Conservation (phyloP, 106 monocot species). For the Platanthera guangdongensis region DNA sequence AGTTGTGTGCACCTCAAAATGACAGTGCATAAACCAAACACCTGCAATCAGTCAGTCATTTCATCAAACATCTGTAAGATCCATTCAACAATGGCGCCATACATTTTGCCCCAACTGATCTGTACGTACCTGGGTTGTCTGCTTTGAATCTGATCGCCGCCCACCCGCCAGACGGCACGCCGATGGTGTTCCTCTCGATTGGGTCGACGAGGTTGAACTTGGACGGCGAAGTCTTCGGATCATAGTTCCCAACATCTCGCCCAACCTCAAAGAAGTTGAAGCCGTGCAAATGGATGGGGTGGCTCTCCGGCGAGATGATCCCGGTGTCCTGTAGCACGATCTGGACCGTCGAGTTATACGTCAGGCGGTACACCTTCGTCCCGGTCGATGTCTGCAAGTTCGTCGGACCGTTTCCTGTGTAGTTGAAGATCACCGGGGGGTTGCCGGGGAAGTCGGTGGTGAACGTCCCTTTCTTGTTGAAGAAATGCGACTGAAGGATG, state of each 20-base stretch:
- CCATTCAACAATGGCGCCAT: background rate
- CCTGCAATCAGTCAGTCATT: constrained; percentile 18
- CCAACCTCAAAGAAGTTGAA: constrained; percentile 78
- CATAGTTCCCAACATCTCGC: constrained; percentile 48
- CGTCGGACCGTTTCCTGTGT: constrained; percentile 18
- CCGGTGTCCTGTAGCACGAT: constrained; percentile 65
- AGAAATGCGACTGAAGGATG: constrained; percentile 51
- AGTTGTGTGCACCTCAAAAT: constrained; percentile 56
- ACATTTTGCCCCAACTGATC: no score
- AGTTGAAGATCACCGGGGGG: constrained; percentile 27
- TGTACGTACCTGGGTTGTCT: constrained; percentile 60
- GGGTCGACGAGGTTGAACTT: constrained; percentile 70
- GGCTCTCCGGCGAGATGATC: constrained; percentile 53
- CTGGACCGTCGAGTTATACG: constrained; percentile 57
- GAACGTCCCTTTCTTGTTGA: constrained; percentile 35
- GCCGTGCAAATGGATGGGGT: constrained; percentile 76
- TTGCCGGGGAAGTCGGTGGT: constrained; percentile 37
- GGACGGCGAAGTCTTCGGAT: constrained; percentile 27
- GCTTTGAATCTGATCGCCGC: constrained; percentile 58
- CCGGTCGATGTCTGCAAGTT: constrained; percentile 24
- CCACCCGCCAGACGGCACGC: constrained; percentile 65
- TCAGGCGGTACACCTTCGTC: constrained; percentile 40
- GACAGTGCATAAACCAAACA: constrained; percentile 65
- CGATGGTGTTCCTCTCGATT: constrained; percentile 60
- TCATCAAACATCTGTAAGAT: background rate